These are phyloP conservation scores for Orychophragmus violaceus DNA, from an alignment of 345 rosid species.

Conservation along the genomic window DNA sequence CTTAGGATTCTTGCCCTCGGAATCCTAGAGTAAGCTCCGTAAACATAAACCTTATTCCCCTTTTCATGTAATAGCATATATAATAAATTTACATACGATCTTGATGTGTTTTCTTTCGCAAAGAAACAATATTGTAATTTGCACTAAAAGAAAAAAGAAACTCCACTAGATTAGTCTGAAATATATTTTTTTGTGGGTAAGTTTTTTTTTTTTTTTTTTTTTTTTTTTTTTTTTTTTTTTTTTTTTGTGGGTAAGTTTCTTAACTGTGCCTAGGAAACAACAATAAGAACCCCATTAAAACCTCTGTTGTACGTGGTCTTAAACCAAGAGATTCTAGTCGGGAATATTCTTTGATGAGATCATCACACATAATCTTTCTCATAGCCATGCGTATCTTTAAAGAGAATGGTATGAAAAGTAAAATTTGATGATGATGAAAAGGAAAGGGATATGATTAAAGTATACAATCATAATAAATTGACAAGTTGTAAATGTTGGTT, in stretches of 20 bases:
- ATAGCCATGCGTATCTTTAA: neutral
- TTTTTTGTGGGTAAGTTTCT: too few species aligned
- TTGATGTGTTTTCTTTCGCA: neutral
- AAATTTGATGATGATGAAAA: conserved; percentile 5
- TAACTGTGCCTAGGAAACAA: too few species aligned
- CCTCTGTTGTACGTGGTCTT: too few species aligned
- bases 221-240: too few species aligned
- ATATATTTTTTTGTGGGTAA: too few species aligned
- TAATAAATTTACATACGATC: neutral
- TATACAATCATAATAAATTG: neutral
- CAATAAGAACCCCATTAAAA: too few species aligned
- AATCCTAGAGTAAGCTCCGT: conserved; percentile 65
- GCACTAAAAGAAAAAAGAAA: neutral
- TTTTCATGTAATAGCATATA: neutral
- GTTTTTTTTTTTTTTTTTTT: too few species aligned
- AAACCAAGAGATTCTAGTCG: conserved; percentile 10
- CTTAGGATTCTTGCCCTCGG: conserved; percentile 69
- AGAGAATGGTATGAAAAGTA: neutral
- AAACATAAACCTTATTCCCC: neutral
- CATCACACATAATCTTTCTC: neutral
- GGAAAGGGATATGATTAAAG: conserved; percentile 8
- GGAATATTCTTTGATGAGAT: conserved; percentile 17
- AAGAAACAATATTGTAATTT: neutral
- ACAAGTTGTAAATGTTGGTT: conserved; percentile 1
- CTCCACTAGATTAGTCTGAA: too few species aligned